Evolutionary conservation across 495 filamentous ascomycete genomes (phyloP), one percentile per base, ranked within the genome.

Genomic region (Annulohypoxylon maeteangense): DNA sequence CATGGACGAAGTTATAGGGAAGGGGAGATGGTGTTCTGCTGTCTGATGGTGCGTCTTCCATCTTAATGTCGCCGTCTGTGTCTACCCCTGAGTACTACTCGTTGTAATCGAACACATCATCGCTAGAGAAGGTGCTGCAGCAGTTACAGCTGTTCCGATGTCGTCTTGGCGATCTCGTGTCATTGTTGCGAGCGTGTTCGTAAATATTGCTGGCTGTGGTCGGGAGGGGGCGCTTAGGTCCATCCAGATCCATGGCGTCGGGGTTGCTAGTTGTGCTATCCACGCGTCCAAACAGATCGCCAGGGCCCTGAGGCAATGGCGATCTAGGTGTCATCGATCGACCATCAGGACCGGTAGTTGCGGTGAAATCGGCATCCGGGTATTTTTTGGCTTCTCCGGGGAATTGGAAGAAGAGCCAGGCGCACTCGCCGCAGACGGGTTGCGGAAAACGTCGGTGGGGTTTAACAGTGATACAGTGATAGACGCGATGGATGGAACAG

Each of bases 391-490:
- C 71, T 32, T 74, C 71, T 31, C 34, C 34, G 23, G 66, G 71
- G 44, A 67, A 70, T 32, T 25, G n/a, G 53, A 67, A 74, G 62
- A 70, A 70, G 31, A 67, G 67, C 71, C 67, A 70, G 32, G 71
- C 66, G 53, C 71, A 74, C 51, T 74, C 71, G 51, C 71, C 71
- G 54, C 71, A 74, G 16, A 20, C 4, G 10, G 67, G 71, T 16
- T 74, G 71, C 0, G 62, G 62, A 10, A 70, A 57, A 32, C 71
- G 67, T n/a, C 71, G 66, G 58, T 74, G 71, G 12, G 50, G 0
- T 18, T 48, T 51, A 14, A 32, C 23, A 1, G 25, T 34, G 42
- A 74, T 27, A 29, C 71, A 70, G 47, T 74, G 71, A 27, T 70
- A 70, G 34, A 67, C 57, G 57, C 58, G 50, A 47, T 74, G 71